Conservation (phyloP, 2,329 filamentous ascomycete species). For the Raffaelea arxii region DNA sequence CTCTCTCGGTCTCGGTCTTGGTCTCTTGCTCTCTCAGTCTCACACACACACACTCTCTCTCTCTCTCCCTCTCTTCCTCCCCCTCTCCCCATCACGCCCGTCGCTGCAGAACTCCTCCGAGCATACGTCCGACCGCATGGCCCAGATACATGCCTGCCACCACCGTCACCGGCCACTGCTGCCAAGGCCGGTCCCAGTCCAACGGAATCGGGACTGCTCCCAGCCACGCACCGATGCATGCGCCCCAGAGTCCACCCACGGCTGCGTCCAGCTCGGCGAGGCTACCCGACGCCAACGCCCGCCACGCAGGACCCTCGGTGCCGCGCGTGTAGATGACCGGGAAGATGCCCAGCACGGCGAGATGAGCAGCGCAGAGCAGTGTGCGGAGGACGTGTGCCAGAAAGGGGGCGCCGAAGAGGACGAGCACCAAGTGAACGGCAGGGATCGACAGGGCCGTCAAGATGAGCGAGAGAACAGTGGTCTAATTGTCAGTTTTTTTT, state of each 20-base stretch:
- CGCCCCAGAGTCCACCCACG: constrained; percentile 73
- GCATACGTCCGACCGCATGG: constrained; percentile 58
- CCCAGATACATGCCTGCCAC: constrained; percentile 74
- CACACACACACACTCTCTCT: too few species aligned
- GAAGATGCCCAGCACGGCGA: constrained; percentile 68
- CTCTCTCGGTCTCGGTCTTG: too few species aligned
- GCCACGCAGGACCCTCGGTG: constrained; percentile 61
- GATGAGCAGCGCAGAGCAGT: constrained; percentile 67
- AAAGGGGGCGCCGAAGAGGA: constrained; percentile 87
- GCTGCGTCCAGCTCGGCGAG: constrained; percentile 60
- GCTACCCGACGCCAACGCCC: constrained; percentile 50
- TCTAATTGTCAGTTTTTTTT: too few species aligned
- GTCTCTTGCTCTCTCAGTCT: too few species aligned
- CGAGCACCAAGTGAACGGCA: constrained; percentile 48
- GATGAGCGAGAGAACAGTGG: constrained; percentile 34
- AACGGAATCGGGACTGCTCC: constrained; percentile 91
- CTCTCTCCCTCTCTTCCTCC: too few species aligned
- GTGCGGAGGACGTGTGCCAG: constrained; percentile 75
- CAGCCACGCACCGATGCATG: constrained; percentile 75
- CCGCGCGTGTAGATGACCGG: constrained; percentile 82
- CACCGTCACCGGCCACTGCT: constrained; percentile 93
- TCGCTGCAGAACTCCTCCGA: constrained; percentile 48
- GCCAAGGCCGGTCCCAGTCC: constrained; percentile 99
- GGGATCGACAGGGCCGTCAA: constrained; percentile 66
- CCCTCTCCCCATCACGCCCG: too few species aligned